These are phyloP conservation scores for Coprinopsis strossmayeri DNA, from an alignment of 768 basidiomycete genomes.

Conservation along the genomic window DNA sequence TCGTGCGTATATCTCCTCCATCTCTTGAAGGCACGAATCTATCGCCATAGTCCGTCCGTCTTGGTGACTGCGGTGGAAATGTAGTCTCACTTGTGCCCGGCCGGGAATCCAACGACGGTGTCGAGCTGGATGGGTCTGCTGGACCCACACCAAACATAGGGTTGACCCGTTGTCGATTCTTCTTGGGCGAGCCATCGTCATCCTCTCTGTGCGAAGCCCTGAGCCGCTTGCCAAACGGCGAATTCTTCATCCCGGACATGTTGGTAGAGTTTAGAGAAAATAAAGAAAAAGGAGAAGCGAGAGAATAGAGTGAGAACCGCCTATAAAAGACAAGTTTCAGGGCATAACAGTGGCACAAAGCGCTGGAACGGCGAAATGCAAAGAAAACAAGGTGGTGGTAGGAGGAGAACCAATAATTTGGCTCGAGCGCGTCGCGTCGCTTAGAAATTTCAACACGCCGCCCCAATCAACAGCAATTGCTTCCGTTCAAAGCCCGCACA, in stretches of 20 bases:
- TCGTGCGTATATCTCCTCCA: constrained; percentile 55
- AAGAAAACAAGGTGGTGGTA: not conserved
- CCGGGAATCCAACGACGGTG: constrained; percentile 51
- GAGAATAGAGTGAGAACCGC: not conserved
- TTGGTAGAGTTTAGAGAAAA: not conserved
- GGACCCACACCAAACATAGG: constrained; percentile 45
- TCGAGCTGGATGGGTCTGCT: constrained; percentile 32
- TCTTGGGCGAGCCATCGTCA: constrained; percentile 42
- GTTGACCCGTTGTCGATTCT: constrained; percentile 18
- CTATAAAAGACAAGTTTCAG: not conserved
- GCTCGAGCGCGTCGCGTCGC: constrained; percentile 10
- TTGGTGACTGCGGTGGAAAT: constrained; percentile 27
- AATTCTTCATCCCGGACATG: constrained; percentile 79
- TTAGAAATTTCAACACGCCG: constrained; percentile 10
- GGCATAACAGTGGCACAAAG: constrained; percentile 4
- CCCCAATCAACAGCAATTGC: not conserved
- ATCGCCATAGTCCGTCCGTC: constrained; percentile 42
- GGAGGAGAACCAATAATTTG: constrained; percentile 2
- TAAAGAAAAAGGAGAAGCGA: not conserved
- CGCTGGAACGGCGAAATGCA: no score
- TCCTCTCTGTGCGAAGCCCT: constrained; percentile 60
- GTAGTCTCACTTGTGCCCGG: constrained; percentile 48
- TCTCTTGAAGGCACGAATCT: constrained; percentile 69
- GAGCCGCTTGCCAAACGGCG: constrained; percentile 79
- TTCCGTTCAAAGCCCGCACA: no score